Base-by-base conservation (phyloP, 352 stramenopile species). In the Phytopythium litorale region DNA sequence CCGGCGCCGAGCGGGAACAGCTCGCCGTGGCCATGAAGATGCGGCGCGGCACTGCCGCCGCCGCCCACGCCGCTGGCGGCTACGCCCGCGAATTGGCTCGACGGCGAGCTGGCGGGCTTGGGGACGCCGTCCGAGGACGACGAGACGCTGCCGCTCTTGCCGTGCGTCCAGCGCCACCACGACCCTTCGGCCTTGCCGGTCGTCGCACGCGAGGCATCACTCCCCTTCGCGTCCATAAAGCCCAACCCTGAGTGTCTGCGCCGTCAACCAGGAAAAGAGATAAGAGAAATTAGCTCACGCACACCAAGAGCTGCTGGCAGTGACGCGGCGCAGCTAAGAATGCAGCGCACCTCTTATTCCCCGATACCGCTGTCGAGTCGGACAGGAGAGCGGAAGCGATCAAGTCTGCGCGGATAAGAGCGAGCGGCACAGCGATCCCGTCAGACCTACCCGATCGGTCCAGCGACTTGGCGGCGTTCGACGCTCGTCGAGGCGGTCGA, bases 141-240 rank as follows among this genome's bases (percentile, higher is more conserved):
- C 54, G 76, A 80, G 53, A 87, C 71, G 42, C 64, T 84, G 59
- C 82, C 82, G 57, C 80, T 92, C 63, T 84, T 87, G 59, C 82
- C 84, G 51, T 88, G 80, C 3, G 72, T 89, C 82, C 82, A 94
- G 58, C 80, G 79, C 84, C 81, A 92, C 84, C 82, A 92, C 21
- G 75, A 64, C 43, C 62, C 60, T 9, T 80, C 78, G 40, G 50
- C 60, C 37, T 69, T 68, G 7, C 51, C 55, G 16, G 51, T 70
- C 28, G 65, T 63, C 42, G 54, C 49, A 52, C 62, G 62, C 25
- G 55, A 28, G 28, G 50, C 62, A 71, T 79, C 71, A 40, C 59
- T 55, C 11, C 54, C 49, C 63, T 73, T 75, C 42, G 65, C 67
- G 63, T 78, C 69, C 73, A 79, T 76, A 25, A 40, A 60, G 7